Conservation (phyloP, 768 basidiomycete species). For the Boletus patriciae region DNA sequence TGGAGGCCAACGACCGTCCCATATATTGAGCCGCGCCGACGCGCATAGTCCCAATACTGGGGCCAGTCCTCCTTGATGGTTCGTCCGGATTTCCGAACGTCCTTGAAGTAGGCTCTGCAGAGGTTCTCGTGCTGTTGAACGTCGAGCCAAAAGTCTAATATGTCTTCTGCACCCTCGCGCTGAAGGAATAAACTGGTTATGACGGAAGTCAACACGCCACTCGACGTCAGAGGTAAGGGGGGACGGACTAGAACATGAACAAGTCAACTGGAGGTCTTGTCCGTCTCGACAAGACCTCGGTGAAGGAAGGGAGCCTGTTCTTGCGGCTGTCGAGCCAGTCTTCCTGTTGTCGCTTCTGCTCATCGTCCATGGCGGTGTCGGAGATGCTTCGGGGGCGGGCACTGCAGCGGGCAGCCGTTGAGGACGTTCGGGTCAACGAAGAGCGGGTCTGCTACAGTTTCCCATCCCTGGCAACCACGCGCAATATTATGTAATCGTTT, state of each 20-base stretch:
- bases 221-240: neutral
- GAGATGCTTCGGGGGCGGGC: slow-evolving; percentile 4
- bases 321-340: slow-evolving; percentile 71
- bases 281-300: slow-evolving; percentile 86
- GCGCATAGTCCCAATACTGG: slow-evolving; percentile 94
- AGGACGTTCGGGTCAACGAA: slow-evolving; percentile 22
- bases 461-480: slow-evolving; percentile 11
- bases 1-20: slow-evolving; percentile 82
- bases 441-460: slow-evolving; percentile 1
- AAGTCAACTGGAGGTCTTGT: slow-evolving; percentile 95
- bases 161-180: slow-evolving; percentile 93
- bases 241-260: slow-evolving; percentile 96
- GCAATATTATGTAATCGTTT: slow-evolving; percentile 30
- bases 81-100: slow-evolving; percentile 91
- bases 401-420: slow-evolving; percentile 17
- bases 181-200: slow-evolving; percentile 83
- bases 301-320: slow-evolving; percentile 82
- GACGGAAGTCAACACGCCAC: slow-evolving; percentile 6
- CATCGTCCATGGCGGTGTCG: slow-evolving; percentile 48
- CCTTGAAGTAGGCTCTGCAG: slow-evolving; percentile 98
- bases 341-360: slow-evolving; percentile 56
- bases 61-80: slow-evolving; percentile 98
- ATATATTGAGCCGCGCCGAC: slow-evolving; percentile 89
- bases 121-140: slow-evolving; percentile 99
- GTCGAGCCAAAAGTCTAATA: slow-evolving; percentile 98